Evolutionary conservation across 1,284 basidiomycete genomes (phyloP).

Genomic region (Cryptococcus hybrid): DNA sequence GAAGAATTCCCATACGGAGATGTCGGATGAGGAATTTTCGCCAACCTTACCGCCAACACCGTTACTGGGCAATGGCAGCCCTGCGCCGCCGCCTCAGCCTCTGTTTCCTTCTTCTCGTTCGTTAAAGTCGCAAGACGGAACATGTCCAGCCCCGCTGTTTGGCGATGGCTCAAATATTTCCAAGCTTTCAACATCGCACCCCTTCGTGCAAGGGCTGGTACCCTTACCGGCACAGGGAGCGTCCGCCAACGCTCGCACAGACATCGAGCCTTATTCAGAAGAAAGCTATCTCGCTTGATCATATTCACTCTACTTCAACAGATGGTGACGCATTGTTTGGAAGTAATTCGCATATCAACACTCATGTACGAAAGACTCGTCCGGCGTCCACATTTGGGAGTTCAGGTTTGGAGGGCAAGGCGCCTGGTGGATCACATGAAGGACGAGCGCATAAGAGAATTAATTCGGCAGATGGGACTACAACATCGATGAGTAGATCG

Average conservation of each 20-base stretch:
- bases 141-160: slow-evolving; percentile 9
- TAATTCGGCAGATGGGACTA: slow-evolving; percentile 26
- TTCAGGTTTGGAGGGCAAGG: background rate
- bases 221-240: slow-evolving; percentile 15
- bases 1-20: slow-evolving; percentile 16
- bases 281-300: slow-evolving; percentile 44
- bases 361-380: slow-evolving; percentile 23
- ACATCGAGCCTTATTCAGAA: slow-evolving; percentile 27
- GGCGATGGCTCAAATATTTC: slow-evolving; percentile 19
- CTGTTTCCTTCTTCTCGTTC: slow-evolving; percentile 36
- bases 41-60: slow-evolving; percentile 23
- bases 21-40: slow-evolving; percentile 15
- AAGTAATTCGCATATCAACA: slow-evolving; percentile 15
- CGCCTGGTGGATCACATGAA: background rate
- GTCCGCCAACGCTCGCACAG: slow-evolving; percentile 20
- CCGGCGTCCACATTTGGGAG: slow-evolving; percentile 8
- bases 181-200: slow-evolving; percentile 29
- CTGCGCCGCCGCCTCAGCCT: slow-evolving; percentile 33
- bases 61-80: slow-evolving; percentile 12
- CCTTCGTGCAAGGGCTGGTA: slow-evolving; percentile 25
- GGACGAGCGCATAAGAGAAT: slow-evolving; percentile 29
- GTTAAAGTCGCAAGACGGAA: slow-evolving; percentile 36
- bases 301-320: slow-evolving; percentile 22
- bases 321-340: slow-evolving; percentile 43
- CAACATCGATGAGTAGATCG: slow-evolving; percentile 40